Evolutionary conservation across 139 green algal genomes (phyloP), one percentile per base, ranked within the genome.

Genomic region (Tetraselmis striata): DNA sequence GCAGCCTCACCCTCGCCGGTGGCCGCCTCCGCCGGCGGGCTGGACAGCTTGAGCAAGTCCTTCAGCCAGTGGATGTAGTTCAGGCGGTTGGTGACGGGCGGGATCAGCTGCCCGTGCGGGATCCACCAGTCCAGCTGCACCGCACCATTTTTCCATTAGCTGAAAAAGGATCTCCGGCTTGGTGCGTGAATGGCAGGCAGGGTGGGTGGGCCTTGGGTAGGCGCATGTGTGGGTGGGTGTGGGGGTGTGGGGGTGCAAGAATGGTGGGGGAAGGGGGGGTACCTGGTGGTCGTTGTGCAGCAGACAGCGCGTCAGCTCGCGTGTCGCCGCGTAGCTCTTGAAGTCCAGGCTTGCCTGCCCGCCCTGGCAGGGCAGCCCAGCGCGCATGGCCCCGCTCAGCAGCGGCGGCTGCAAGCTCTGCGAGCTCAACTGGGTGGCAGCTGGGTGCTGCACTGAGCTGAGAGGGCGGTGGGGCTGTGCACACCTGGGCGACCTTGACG

Each of bases 41-140:
- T 59, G 0, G 90, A 95, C 79, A 97, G 88, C 29, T 74, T 29
- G 28, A 98, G 85, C 86, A 99, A 85, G 82, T 98, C 91, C 1
- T 94, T n/a, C 22, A 99, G 28, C 95, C 95, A 98, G 84, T 94
- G 89, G 1, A 99, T 85, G 88, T 99, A 99, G 87, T 98, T 98
- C 76, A 84, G 84, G 0, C 96, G 83, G 83, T 96, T 97, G 74
- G 96, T 89, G 1, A 97, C 75, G 0, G 94, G 91, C 1, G 94
- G 93, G 26, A 97, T 90, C 30, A 98, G 89, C 59, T 97, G 90
- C 0, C 94, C 93, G 23, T 90, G 80, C 22, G 93, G 92, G 59
- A 98, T 76, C 30, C 67, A 87, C 93, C 95, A 98, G 22, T 83
- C 32, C 0, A 98, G 18, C 45, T 31, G 0, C 89, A 76, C 31